Percentiles rank a stretch among this genome's conserved stretches.
These are phyloP conservation scores for Macadamia tetraphylla DNA, from an alignment of 164 flowering plant species.

Conservation along the genomic window DNA sequence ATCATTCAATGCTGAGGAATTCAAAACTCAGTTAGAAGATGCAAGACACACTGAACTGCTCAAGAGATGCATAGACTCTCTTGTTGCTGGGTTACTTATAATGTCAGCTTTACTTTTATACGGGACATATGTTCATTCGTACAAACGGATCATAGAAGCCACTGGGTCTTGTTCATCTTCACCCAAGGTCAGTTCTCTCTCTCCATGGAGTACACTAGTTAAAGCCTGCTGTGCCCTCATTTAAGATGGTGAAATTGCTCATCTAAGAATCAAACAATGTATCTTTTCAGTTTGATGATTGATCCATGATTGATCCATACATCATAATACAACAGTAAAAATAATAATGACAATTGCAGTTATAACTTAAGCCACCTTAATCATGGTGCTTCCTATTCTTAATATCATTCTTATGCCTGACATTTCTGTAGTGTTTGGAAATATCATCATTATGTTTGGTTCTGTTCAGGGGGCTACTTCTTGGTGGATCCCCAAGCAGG, in stretches of 20 bases:
- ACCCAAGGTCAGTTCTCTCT: constrained; percentile 24
- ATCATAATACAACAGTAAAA: neutral
- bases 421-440: neutral
- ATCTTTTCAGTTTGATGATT: neutral
- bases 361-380: too few species aligned
- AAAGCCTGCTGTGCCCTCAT: neutral
- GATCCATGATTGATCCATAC: neutral
- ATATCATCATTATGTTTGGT: constrained; percentile 3
- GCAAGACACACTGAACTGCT: constrained; percentile 60
- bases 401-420: too few species aligned
- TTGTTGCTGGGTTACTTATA: constrained; percentile 71
- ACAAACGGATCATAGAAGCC: constrained; percentile 55
- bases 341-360: too few species aligned
- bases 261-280: neutral
- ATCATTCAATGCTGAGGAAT: constrained; percentile 68
- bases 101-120: constrained; percentile 60
- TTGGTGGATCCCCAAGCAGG: constrained; percentile 74
- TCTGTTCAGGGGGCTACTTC: constrained; percentile 52
- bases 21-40: constrained; percentile 69
- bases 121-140: constrained; percentile 69
- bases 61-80: constrained; percentile 66
- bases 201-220: neutral
- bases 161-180: constrained; percentile 44
- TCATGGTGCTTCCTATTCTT: too few species aligned
- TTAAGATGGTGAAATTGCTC: neutral